Percentiles rank a stretch among this genome's conserved stretches.
Conservation (phyloP, 805 yeast species). For the Saturnispora quitensis region DNA sequence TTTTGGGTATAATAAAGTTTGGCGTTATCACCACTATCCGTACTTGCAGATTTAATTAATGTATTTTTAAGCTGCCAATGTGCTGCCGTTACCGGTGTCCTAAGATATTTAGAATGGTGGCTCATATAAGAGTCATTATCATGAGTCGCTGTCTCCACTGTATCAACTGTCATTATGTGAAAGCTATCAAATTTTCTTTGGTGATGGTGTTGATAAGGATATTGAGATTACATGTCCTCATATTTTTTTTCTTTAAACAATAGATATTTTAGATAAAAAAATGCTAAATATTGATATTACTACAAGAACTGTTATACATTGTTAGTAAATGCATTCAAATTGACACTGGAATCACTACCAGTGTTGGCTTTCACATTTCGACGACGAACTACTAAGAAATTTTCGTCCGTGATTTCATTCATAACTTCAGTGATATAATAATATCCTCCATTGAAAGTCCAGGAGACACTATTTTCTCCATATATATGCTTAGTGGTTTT, state of each 20-base stretch:
- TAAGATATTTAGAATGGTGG: slow-evolving; percentile 5
- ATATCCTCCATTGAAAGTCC: slow-evolving; percentile 81
- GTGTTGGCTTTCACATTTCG: slow-evolving; percentile 15
- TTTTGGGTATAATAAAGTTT: slow-evolving; percentile 48
- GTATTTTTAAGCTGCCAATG: slow-evolving; percentile 84
- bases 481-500: slow-evolving; percentile 55
- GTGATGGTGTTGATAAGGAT: neutral
- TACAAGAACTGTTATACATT: slow-evolving; percentile 17
- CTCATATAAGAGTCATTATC: slow-evolving; percentile 1
- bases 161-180: slow-evolving; percentile 4
- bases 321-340: slow-evolving; percentile 27
- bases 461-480: slow-evolving; percentile 67
- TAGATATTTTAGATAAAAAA: neutral
- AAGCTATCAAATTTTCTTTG: neutral
- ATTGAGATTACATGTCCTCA: neutral
- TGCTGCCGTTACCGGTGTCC: slow-evolving; percentile 10
- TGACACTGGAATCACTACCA: slow-evolving; percentile 14
- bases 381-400: slow-evolving; percentile 23
- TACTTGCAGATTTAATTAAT: slow-evolving; percentile 39
- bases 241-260: neutral
- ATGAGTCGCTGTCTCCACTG: neutral
- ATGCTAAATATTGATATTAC: neutral
- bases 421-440: slow-evolving; percentile 68
- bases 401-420: slow-evolving; percentile 26
- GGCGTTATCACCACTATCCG: neutral